Percentiles rank a stretch among this genome's conserved stretches.
Evolutionary conservation across 2,329 filamentous ascomycete genomes (phyloP).

Genomic region (Rhynchosporium graminicola): DNA sequence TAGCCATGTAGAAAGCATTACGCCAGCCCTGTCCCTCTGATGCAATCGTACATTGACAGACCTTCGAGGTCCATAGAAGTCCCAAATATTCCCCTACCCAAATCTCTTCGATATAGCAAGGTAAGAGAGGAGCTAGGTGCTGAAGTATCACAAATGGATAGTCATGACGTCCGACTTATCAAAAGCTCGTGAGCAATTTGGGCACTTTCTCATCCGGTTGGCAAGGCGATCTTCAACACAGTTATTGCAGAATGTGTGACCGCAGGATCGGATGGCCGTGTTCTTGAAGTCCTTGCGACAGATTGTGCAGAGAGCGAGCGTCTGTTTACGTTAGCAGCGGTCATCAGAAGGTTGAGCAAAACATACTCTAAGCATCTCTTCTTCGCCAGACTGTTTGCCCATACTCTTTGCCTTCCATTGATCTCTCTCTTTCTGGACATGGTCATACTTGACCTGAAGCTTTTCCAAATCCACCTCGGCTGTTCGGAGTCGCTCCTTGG

Average conservation of each 20-base stretch:
- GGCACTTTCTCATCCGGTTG: slow-evolving; percentile 92
- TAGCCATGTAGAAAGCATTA: slow-evolving; percentile 24
- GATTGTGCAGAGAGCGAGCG: slow-evolving; percentile 83
- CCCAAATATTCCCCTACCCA: slow-evolving; percentile 22
- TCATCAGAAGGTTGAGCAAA: slow-evolving; percentile 25
- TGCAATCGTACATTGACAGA: slow-evolving; percentile 38
- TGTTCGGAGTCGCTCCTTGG: slow-evolving; percentile 59
- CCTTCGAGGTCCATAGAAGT: slow-evolving; percentile 26
- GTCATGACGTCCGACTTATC: slow-evolving; percentile 88
- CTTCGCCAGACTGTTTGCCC: slow-evolving; percentile 78
- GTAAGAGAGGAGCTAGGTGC: neutral
- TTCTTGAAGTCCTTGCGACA: slow-evolving; percentile 95
- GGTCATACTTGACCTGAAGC: slow-evolving; percentile 73
- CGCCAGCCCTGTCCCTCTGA: slow-evolving; percentile 27
- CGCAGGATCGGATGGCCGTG: slow-evolving; percentile 88
- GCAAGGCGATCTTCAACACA: slow-evolving; percentile 88
- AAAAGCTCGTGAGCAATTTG: slow-evolving; percentile 89
- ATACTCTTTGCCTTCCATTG: slow-evolving; percentile 81
- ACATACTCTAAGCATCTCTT: slow-evolving; percentile 84
- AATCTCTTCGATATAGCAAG: slow-evolving; percentile 8
- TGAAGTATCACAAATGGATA: slow-evolving; percentile 51
- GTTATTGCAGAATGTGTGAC: slow-evolving; percentile 88
- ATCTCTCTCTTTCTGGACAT: slow-evolving; percentile 80
- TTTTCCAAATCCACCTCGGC: slow-evolving; percentile 78
- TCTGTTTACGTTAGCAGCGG: slow-evolving; percentile 50